Base-by-base conservation (phyloP, 768 basidiomycete species). In the Mrakia hoshinonis region DNA sequence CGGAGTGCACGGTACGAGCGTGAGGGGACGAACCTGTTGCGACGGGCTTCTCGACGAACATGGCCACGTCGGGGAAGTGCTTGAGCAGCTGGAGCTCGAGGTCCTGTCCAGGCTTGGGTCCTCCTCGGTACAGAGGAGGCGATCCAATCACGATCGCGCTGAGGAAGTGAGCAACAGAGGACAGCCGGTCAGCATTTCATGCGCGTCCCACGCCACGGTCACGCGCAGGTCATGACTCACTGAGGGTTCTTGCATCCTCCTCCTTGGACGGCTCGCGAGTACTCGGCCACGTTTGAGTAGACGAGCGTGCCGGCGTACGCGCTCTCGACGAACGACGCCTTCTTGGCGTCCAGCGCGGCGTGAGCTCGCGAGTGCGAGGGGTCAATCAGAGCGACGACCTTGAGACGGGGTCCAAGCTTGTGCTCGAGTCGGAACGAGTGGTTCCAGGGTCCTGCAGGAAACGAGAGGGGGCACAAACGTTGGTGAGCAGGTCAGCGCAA, bases 381-480 rank as follows among this genome's bases (percentile, higher is more conserved):
- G 79, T 99, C 95, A 77, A 99, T 88, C 70, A 99, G 83, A 31
- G 92, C 95, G 74, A 94, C 87, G 69, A 99, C 91, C 79, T 95
- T 97, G 80, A 98, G 89, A 74, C 95, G 91, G 26, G 87, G 88
- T 60, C 95, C 95, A 73, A 98, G 89, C 83, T 98, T 94, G 81
- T 92, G 80, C 74, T 82, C 81, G 74, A 82, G 79, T 73, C 81
- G 81, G 80, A 81, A 81, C 49, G 81, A 82, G 77, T 82, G 81
- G 75, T 81, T 79, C 76, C 67, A 73, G n/a, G 73, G 70, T 9
- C 67, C 64, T 54, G 31, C 31, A 62, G 67, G 12, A 10, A 46
- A n/a, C n/a, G 48, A 36, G 24, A 20, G 58, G 4, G 29, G 12
- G 47, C 2, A 3, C 10, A 4, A n/a, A 26, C 18, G 29, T 36